Evolutionary conservation across 2,329 filamentous ascomycete genomes (phyloP), one percentile per base, ranked within the genome.

Genomic region (Fusarium nelsonii): DNA sequence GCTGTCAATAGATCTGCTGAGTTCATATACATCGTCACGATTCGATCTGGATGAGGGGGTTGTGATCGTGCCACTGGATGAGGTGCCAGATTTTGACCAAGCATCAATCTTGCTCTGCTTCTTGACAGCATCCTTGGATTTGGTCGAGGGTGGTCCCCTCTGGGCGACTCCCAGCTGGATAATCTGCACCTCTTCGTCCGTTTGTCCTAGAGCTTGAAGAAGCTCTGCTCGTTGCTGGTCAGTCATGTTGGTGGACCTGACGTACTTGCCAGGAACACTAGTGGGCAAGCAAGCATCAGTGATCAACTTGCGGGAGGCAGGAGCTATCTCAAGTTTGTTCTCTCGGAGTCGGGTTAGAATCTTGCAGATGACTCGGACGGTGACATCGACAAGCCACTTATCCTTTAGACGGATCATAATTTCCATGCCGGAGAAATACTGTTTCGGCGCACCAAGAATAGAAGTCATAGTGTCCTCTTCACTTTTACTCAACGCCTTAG

Each of bases 391-490:
- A 9, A 99, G 86, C 79, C 94, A 97, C 57, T 89, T 86, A 77
- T 99, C 96, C 67, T 95, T 91, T 6, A 99, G 85, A 59, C 96
- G 90, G 56, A 99, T 87, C 93, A 97, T 97, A 76, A 91, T 93
- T 37, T 91, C 90, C 80, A 97, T 90, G 16, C 89, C 89, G 77
- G 91, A 87, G 12, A 92, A 81, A 52, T 81, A 78, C 28, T 81
- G 76, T 36, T 81, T 81, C 11, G 79, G 77, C 3, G 82, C 80
- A 15, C 74, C 71, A 11, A 82, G 75, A n/a, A 82, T 78, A 46
- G 74, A 77, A 4, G 75, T 73, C 81, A 82, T 82, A 30, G 77
- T 75, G n/a, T 80, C 79, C 26, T 76, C 72, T 39, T 81, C 78
- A 37, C 73, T 79, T 55, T 76, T 78, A 10, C 74, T 75, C 12